Base-by-base conservation (phyloP, 2,329 filamentous ascomycete genomes). In the Fusarium pseudocircinatum region DNA sequence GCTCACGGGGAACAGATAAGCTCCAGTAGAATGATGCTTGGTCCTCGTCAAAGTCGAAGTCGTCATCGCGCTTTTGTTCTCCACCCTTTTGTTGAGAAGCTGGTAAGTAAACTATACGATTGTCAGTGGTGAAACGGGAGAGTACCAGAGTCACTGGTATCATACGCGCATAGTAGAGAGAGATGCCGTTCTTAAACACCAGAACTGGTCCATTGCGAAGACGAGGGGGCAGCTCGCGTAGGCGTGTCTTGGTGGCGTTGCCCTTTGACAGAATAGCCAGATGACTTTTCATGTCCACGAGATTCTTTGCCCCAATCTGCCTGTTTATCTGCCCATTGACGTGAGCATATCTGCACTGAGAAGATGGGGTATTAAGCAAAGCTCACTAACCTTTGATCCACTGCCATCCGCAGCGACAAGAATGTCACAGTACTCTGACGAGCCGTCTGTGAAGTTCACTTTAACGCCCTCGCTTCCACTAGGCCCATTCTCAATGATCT, bases 1-100 rank as follows among this genome's bases (percentile, higher is more conserved):
- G 4, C 13, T 57, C 39, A 0, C 28, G 53, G 2, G 53, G 39
- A 34, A 57, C 22, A 8, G 28, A 4, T 2, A 57, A 4, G 13
- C 39, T 4, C 53, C 53, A 57, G 28, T 57, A 57, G 13, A 57
- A 57, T 2, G 53, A 57, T 12, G 53, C 53, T 26, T 57, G 39
- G 3, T 34, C 34, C 28, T 57, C 53, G 28, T 57, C 53, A 34
- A 57, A 57, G 28, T 57, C 28, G 2, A 57, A 34, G 1, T 34
- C 22, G 0, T 4, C 22, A 14, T 26, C 28, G 2, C 12, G 28
- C n/a, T 22, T 0, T 16, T 34, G 28, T 43, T 7, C 0, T 2
- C 28, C 28, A 9, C 22, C 6, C 14, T 26, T 34, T 6, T 34
- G 11, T 34, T 43, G 53, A 9, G 37, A 26, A 1, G 26, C 53